Percentiles rank a stretch among this genome's conserved stretches.
phyloP scores from a whole-genome alignment of 257 asterid species.

The Salvia hispanica region DNA sequence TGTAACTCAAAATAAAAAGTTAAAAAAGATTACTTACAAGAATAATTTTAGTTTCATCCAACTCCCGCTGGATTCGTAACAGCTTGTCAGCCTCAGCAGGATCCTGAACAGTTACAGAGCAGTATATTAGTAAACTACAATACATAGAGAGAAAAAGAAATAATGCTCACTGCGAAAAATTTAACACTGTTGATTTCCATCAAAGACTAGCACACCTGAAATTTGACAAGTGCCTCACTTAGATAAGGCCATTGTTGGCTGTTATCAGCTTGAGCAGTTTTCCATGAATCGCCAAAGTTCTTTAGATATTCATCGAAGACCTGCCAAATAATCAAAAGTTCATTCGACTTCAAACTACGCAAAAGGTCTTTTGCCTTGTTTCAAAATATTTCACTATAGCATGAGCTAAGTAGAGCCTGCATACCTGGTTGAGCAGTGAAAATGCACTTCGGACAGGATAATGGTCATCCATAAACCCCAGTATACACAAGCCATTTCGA shows the following conservation, averaged over 20 bases:
- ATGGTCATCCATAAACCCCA: slow-evolving; percentile 93
- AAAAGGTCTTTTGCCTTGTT: no score
- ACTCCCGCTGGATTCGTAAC: slow-evolving; percentile 80
- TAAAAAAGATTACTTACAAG: slow-evolving; percentile 52
- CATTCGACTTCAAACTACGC: no score
- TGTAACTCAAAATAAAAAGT: no score
- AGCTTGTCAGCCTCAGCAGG: slow-evolving; percentile 99
- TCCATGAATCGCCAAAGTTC: slow-evolving; percentile 87
- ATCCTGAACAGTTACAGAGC: slow-evolving; percentile 47
- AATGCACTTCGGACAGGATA: slow-evolving; percentile 93
- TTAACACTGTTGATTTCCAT: background rate
- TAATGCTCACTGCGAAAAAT: no score
- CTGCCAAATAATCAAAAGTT: slow-evolving; percentile 30
- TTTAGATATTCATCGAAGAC: slow-evolving; percentile 84
- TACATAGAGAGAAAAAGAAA: no score
- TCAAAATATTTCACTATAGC: no score
- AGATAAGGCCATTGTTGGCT: slow-evolving; percentile 81
- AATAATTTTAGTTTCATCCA: slow-evolving; percentile 95
- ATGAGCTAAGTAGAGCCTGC: no score
- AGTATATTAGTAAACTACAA: no score
- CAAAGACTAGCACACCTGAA: slow-evolving; percentile 40
- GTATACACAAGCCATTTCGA: slow-evolving; percentile 70
- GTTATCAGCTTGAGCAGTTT: slow-evolving; percentile 60
- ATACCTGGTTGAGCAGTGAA: slow-evolving; percentile 87
- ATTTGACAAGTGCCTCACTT: slow-evolving; percentile 63